Conservation (phyloP, 176 grass and related monocot genomes). For the Bolboschoenus planiculmis region DNA sequence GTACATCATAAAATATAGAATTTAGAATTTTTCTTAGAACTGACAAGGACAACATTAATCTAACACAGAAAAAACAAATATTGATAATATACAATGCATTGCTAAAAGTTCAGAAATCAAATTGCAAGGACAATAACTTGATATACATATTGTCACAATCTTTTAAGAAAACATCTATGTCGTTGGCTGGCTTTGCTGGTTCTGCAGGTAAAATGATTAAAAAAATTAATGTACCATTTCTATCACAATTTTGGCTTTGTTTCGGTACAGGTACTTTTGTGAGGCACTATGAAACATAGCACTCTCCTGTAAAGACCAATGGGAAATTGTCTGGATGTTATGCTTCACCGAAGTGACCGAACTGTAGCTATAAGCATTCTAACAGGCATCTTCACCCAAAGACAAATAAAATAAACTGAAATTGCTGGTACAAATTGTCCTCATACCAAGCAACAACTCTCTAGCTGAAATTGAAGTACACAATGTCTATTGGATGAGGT, state of each 20-base stretch:
- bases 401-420: background rate
- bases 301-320: background rate
- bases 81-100: conserved; percentile 3
- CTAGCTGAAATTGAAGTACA: background rate
- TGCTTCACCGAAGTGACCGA: background rate
- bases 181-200: background rate
- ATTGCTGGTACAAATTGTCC: background rate
- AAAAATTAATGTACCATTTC: background rate
- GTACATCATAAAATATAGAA: background rate
- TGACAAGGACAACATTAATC: background rate
- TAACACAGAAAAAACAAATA: background rate
- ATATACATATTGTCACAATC: background rate
- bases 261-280: background rate
- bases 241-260: background rate
- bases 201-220: conserved; percentile 14
- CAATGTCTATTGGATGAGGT: background rate
- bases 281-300: background rate
- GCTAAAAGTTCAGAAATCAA: conserved; percentile 6
- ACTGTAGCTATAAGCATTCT: background rate
- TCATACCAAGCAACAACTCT: background rate
- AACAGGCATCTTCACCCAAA: background rate
- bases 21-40: background rate
- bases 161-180: background rate
- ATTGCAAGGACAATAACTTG: background rate
- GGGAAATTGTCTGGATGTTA: background rate